Evolutionary conservation across 495 filamentous ascomycete species (phyloP).

Genomic region (Annulohypoxylon nitens): DNA sequence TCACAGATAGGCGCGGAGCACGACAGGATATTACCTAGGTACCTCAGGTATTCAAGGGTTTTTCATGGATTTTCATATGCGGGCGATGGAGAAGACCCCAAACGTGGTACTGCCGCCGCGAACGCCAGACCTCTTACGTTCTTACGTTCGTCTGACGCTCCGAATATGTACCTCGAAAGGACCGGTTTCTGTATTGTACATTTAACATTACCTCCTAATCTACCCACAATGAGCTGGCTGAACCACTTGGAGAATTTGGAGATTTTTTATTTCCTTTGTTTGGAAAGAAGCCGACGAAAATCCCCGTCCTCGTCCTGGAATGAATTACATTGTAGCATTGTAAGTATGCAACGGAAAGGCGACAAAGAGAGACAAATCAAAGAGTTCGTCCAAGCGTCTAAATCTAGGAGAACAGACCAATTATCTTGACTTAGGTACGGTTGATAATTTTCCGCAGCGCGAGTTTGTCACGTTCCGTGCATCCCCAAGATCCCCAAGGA

Average conservation of each 20-base stretch:
- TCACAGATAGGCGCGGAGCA: conserved; percentile 45
- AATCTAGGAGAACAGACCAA: conserved; percentile 27
- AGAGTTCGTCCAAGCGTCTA: conserved; percentile 6
- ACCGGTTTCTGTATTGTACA: neutral
- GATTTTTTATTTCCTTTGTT: conserved; percentile 17
- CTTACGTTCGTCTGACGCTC: conserved; percentile 30
- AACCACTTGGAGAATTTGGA: conserved; percentile 28
- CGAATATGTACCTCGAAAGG: conserved; percentile 8
- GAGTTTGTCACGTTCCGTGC: conserved; percentile 43
- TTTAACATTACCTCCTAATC: too few species aligned
- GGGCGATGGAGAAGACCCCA: conserved; percentile 15
- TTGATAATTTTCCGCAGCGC: conserved; percentile 28
- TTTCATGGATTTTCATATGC: conserved; percentile 3
- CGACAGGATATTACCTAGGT: conserved; percentile 24
- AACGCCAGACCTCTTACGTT: conserved; percentile 22
- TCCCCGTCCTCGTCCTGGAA: conserved; percentile 28
- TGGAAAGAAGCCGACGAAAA: conserved; percentile 37
- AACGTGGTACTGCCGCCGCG: conserved; percentile 37
- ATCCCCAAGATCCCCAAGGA: neutral
- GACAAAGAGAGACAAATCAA: neutral
- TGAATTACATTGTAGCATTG: neutral
- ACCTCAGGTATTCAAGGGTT: too few species aligned
- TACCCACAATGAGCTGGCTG: neutral
- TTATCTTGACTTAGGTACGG: conserved; percentile 14
- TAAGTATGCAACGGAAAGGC: neutral